These are phyloP conservation scores for Rhodotorula graminis DNA, from an alignment of 768 basidiomycete genomes.

Conservation along the genomic window DNA sequence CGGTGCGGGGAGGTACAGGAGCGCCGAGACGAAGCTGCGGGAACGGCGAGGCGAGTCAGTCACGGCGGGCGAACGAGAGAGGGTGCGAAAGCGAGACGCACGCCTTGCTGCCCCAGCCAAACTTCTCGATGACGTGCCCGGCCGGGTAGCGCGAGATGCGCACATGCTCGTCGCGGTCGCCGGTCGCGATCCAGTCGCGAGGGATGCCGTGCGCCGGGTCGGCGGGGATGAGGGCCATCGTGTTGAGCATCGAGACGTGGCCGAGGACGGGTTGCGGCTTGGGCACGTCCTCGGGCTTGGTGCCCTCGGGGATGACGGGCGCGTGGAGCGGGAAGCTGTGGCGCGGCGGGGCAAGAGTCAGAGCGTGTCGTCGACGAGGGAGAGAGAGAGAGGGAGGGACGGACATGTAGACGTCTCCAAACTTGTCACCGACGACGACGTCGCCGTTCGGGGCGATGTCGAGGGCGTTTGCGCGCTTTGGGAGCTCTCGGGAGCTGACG, in stretches of 20 bases:
- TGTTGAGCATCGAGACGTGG: slow-evolving; percentile 78
- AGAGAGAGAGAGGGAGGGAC: slow-evolving; percentile 39
- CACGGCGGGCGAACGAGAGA: not conserved
- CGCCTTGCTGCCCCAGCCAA: slow-evolving; percentile 79
- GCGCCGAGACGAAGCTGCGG: slow-evolving; percentile 34
- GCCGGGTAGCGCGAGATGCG: slow-evolving; percentile 83
- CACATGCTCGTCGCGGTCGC: slow-evolving; percentile 93
- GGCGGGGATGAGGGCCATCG: slow-evolving; percentile 63
- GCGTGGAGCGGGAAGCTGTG: slow-evolving; percentile 24
- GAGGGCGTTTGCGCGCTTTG: slow-evolving; percentile 73
- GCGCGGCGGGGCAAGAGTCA: not conserved
- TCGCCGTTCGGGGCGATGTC: slow-evolving; percentile 59
- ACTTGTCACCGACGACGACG: slow-evolving; percentile 85
- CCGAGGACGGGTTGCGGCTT: slow-evolving; percentile 58
- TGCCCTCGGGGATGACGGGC: not conserved
- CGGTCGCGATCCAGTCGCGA: slow-evolving; percentile 67
- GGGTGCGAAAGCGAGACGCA: slow-evolving; percentile 47
- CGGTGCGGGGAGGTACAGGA: slow-evolving; percentile 26
- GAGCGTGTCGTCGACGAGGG: slow-evolving; percentile 37
- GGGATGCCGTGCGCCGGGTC: slow-evolving; percentile 34
- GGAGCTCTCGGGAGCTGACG: slow-evolving; percentile 64
- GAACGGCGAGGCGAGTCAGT: not conserved
- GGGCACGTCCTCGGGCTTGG: not conserved
- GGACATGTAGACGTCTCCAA: slow-evolving; percentile 85
- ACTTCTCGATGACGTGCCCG: slow-evolving; percentile 78